Conservation (phyloP, 1,139 yeast species). For the Yamadazyma conglobata region DNA sequence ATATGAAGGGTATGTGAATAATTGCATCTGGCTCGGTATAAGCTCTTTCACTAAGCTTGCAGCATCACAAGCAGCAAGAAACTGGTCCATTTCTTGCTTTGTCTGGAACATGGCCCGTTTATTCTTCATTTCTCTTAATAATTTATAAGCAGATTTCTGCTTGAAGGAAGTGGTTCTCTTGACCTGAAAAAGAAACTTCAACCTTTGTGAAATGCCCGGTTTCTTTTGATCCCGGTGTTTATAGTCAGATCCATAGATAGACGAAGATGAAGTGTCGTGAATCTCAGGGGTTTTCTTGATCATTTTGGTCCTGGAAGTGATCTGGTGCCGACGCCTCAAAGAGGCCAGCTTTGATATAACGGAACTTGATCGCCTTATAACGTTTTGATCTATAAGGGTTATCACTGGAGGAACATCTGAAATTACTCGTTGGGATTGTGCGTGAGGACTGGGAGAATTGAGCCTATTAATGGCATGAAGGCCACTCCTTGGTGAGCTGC, state of each 20-base stretch:
- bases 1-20: conserved; percentile 20
- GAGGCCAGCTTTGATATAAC: conserved; percentile 32
- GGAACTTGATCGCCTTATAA: conserved; percentile 25
- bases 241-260: conserved; percentile 9
- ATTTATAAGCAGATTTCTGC: conserved; percentile 16
- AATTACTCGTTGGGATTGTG: conserved; percentile 4
- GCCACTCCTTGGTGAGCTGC: too few species aligned
- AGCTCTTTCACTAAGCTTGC: conserved; percentile 23
- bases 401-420: conserved; percentile 21
- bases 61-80: conserved; percentile 24
- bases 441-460: too few species aligned
- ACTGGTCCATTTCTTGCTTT: conserved; percentile 24
- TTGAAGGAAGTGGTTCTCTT: conserved; percentile 34
- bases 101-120: conserved; percentile 24
- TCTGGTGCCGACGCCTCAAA: conserved; percentile 27
- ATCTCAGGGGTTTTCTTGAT: conserved; percentile 16
- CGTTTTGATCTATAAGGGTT: conserved; percentile 26
- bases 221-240: conserved; percentile 1
- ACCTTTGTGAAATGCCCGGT: conserved; percentile 1
- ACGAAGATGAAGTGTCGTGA: conserved; percentile 6
- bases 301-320: conserved; percentile 30
- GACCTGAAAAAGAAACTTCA: conserved; percentile 33
- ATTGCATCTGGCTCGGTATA: conserved; percentile 28
- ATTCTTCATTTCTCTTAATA: conserved; percentile 14
- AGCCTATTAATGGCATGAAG: too few species aligned